Conservation (phyloP, 2,329 filamentous ascomycete genomes). For the Chlorencoelia australis region DNA sequence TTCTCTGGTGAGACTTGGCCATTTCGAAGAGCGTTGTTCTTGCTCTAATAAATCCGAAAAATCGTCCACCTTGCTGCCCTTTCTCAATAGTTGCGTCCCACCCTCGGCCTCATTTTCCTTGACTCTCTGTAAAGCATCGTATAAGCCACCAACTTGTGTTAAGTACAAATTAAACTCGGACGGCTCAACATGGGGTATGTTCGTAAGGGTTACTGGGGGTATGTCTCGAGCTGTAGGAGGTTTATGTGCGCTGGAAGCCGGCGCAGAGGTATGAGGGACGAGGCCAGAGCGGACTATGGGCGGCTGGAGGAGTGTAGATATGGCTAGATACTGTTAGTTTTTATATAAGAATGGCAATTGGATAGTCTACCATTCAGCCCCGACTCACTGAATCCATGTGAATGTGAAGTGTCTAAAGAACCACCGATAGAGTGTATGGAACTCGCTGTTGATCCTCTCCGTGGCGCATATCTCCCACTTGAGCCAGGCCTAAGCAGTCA, state of each 20-base stretch:
- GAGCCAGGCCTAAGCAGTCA: constrained; percentile 23
- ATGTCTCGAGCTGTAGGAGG: constrained; percentile 83
- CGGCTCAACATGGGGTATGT: constrained; percentile 71
- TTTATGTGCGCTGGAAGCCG: constrained; percentile 62
- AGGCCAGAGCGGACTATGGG: constrained; percentile 85
- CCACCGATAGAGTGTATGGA: constrained; percentile 83
- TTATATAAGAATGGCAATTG: not conserved
- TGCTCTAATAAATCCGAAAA: constrained; percentile 31
- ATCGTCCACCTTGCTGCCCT: constrained; percentile 29
- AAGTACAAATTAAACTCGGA: constrained; percentile 79
- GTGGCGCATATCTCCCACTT: constrained; percentile 35
- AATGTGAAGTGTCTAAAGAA: constrained; percentile 57
- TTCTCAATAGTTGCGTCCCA: constrained; percentile 24
- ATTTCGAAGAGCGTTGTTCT: constrained; percentile 12
- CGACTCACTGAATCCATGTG: constrained; percentile 57
- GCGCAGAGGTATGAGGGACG: constrained; percentile 64
- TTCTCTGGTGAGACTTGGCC: constrained; percentile 26
- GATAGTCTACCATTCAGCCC: constrained; percentile 63
- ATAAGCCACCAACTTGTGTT: constrained; percentile 73
- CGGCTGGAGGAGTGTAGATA: constrained; percentile 85
- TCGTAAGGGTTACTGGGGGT: constrained; percentile 82
- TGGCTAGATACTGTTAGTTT: constrained; percentile 43
- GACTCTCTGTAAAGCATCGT: constrained; percentile 78
- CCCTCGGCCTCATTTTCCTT: constrained; percentile 67
- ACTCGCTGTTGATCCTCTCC: constrained; percentile 77